These are phyloP conservation scores for Fallopia convolvulus DNA, from an alignment of 148 eudicot genomes.

Conservation along the genomic window DNA sequence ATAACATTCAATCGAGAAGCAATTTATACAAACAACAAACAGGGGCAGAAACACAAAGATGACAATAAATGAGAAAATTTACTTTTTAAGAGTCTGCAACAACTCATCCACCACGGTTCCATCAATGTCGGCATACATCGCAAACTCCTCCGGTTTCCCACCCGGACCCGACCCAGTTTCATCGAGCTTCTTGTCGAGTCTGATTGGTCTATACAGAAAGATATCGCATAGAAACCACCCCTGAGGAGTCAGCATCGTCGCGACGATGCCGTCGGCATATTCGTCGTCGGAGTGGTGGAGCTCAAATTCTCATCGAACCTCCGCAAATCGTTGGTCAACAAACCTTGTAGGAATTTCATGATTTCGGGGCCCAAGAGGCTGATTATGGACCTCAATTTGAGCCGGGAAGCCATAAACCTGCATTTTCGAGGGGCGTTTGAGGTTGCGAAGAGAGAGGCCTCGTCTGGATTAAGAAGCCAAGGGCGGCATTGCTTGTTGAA, in stretches of 20 bases:
- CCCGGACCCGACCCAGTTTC: conserved; percentile 64
- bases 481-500: background rate
- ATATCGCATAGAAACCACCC: conserved; percentile 85
- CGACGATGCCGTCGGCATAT: conserved; percentile 38
- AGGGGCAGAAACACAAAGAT: background rate
- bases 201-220: conserved; percentile 52
- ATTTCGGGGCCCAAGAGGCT: conserved; percentile 77
- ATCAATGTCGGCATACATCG: conserved; percentile 76
- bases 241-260: conserved; percentile 73
- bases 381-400: conserved; percentile 66
- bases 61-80: conserved; percentile 2
- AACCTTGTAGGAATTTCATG: conserved; percentile 66
- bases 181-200: conserved; percentile 54
- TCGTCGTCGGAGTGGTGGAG: conserved; percentile 37
- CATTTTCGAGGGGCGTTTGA: conserved; percentile 32
- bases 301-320: conserved; percentile 33
- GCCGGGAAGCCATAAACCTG: conserved; percentile 63
- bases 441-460: conserved; percentile 32
- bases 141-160: conserved; percentile 31
- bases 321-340: conserved; percentile 70
- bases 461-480: background rate
- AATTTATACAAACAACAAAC: too few species aligned
- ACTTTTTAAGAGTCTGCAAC: conserved; percentile 57
- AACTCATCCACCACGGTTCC: conserved; percentile 69
- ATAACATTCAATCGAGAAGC: too few species aligned